Evolutionary conservation across 2,329 filamentous ascomycete genomes (phyloP).

Genomic region (Colletotrichum orchidophilum): DNA sequence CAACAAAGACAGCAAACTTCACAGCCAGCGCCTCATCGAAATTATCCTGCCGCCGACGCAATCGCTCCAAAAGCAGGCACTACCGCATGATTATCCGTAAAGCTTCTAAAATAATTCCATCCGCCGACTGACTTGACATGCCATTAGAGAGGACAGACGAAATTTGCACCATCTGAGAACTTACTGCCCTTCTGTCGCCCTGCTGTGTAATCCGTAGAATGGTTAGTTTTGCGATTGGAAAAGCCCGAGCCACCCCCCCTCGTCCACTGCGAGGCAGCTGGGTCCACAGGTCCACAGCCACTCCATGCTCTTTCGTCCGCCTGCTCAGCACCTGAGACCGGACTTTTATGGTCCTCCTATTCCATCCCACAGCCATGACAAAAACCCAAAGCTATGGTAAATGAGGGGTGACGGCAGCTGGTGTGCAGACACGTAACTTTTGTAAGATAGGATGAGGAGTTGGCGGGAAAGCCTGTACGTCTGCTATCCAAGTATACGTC

Average conservation of each 20-base stretch:
- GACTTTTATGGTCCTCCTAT: conserved; percentile 14
- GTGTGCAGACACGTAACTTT: not conserved
- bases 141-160: not conserved
- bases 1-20: not conserved
- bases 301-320: conserved; percentile 6
- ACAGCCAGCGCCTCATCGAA: not conserved
- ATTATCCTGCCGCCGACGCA: not conserved
- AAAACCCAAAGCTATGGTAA: not conserved
- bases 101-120: not conserved
- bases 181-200: not conserved
- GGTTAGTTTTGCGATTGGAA: not conserved
- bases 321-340: conserved; percentile 25
- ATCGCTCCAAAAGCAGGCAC: not conserved
- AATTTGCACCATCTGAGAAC: not conserved
- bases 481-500: not conserved
- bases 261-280: not conserved
- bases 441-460: not conserved
- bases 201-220: not conserved
- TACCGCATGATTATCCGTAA: too few relatives aligned
- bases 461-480: not conserved
- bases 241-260: not conserved
- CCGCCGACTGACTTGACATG: not conserved
- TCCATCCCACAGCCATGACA: conserved; percentile 20
- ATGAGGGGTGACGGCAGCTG: conserved; percentile 6
- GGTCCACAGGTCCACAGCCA: conserved; percentile 6